Base-by-base conservation (phyloP, 257 asterid species). In the Cruciata laevipes region DNA sequence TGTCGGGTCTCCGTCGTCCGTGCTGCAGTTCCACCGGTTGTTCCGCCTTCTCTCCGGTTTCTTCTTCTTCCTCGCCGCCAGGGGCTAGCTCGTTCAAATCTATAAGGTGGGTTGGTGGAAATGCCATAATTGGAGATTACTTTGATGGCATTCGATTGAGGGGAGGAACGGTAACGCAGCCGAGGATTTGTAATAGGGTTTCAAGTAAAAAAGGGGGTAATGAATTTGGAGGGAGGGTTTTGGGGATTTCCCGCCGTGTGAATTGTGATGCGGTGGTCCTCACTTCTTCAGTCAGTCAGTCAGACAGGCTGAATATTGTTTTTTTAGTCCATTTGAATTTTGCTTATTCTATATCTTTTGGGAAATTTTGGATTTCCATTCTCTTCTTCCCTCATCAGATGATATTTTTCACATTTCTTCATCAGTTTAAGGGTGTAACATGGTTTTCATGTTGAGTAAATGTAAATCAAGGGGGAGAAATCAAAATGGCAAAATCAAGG, bases 191-290 rank as follows among this genome's bases (percentile, higher is more conserved):
- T 31, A 5, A 24, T 76, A 83, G 87, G 91, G 76, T 86, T 79
- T 75, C 55, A 66, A 53, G 16, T 53, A 63, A 47, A 63, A 47
- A n/a, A 13, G 33, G 52, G 61, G 25, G n/a, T n/a, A 20, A 12
- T 30, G 49, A 33, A 20, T 63, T 73, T 57, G 71, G 75, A 59
- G 78, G 74, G 77, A 68, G 75, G 74, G 55, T 76, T 80, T 70
- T 49, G 81, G 78, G 74, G 71, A 67, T 84, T 88, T 88, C 93
- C 90, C 92, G 90, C 92, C 93, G 87, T 73, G 32, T 23, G 32
- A 56, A 56, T 20, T 23, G 61, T 56, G 61, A 20, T 56, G 61
- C 60, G 25, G 24, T 23, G 61, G 61, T n/a, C 25, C 57, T 51
- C 60, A 42, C 51, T 42, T 27, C 2, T 11, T 37, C 13, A 37